phyloP scores from a whole-genome alignment of 306 rosid species.

The Hippophae tibetana region DNA sequence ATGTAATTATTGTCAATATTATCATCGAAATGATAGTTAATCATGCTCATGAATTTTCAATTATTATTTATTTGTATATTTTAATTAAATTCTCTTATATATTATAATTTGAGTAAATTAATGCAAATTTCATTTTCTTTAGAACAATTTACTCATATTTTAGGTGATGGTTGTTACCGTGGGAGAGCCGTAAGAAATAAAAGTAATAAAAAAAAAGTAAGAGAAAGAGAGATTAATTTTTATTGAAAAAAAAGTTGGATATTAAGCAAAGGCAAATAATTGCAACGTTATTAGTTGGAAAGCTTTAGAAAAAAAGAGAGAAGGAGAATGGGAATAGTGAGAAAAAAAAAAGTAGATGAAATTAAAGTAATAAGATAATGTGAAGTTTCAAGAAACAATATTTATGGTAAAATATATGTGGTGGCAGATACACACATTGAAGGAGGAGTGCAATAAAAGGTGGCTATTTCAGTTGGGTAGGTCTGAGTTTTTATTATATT shows the following conservation, averaged over 20 bases:
- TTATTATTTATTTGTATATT: no score
- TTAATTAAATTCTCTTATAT: no score
- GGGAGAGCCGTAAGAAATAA: no score
- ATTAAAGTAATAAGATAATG: constrained; percentile 15
- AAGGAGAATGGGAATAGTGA: constrained; percentile 25
- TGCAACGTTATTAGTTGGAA: constrained; percentile 17
- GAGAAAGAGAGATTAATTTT: no score
- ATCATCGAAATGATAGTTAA: no score
- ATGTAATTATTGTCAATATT: no score
- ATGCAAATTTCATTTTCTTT: no score
- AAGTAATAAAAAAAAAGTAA: no score
- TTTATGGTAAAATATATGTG: constrained; percentile 49
- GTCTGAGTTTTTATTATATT: constrained; percentile 54
- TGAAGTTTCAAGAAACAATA: constrained; percentile 29
- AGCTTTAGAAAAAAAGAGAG: constrained; percentile 5
- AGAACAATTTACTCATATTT: no score
- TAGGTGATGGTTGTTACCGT: no score
- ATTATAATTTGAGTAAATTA: no score
- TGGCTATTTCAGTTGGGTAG: constrained; percentile 72
- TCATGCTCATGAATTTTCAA: no score
- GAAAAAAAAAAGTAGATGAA: constrained; percentile 25
- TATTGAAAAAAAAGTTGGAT: background rate
- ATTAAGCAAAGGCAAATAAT: constrained; percentile 1
- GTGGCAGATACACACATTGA: constrained; percentile 65
- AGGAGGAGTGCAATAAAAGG: constrained; percentile 51